Evolutionary conservation across 305 asterid species (phyloP).

Genomic region (Salvia sclarea): DNA sequence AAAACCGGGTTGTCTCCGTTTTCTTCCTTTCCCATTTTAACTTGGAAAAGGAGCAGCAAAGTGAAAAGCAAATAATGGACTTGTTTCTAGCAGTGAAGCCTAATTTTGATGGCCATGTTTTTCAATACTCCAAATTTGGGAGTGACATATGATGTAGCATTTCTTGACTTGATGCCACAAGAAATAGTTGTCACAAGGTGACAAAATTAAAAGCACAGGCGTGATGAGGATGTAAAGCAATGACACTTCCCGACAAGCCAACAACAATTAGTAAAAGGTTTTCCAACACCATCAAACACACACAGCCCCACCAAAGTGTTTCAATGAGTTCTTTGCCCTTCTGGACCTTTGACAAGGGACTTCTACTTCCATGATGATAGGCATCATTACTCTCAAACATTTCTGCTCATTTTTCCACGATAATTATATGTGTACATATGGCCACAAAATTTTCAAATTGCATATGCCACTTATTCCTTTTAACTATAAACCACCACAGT

Average conservation of each 20-base stretch:
- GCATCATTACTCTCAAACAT: conserved; percentile 37
- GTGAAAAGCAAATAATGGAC: conserved; percentile 20
- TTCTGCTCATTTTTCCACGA: conserved; percentile 26
- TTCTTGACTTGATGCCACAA: conserved; percentile 33
- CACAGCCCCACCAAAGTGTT: conserved; percentile 61
- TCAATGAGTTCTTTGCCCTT: conserved; percentile 41
- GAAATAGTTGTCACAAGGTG: conserved; percentile 46
- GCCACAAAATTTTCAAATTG: conserved; percentile 17
- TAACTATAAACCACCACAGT: not conserved
- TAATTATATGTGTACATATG: conserved; percentile 13
- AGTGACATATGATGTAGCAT: conserved; percentile 34
- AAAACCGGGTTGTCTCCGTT: not conserved
- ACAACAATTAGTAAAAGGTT: conserved; percentile 56
- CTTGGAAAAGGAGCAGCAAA: conserved; percentile 32
- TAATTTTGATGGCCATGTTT: conserved; percentile 35
- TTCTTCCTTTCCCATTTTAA: conserved; percentile 2
- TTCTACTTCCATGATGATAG: conserved; percentile 36
- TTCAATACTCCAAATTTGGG: conserved; percentile 34
- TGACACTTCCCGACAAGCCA: conserved; percentile 61
- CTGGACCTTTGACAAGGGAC: conserved; percentile 48
- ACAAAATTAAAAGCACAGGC: conserved; percentile 50
- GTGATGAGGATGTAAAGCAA: conserved; percentile 59
- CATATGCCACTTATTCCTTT: conserved; percentile 1
- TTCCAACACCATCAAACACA: conserved; percentile 51
- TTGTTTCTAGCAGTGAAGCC: conserved; percentile 35